Evolutionary conservation across 139 green algal species (phyloP), one percentile per base, ranked within the genome.

Genomic region (Chlorella sp.): DNA sequence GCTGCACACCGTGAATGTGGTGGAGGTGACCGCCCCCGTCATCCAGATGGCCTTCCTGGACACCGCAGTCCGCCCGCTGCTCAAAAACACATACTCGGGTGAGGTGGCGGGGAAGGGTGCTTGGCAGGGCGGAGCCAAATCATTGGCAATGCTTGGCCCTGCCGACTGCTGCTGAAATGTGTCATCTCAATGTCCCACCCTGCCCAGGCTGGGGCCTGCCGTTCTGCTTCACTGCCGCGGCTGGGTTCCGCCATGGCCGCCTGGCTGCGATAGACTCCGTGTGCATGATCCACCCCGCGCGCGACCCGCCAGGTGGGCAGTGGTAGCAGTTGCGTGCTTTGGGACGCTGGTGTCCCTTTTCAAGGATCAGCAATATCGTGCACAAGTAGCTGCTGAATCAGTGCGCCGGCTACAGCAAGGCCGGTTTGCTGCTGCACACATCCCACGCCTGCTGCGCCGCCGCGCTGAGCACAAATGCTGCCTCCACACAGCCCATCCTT

Each of bases 131-230:
- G n/a, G n/a, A n/a, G n/a, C n/a, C n/a, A n/a, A n/a, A n/a, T n/a
- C n/a, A n/a, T n/a, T n/a, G n/a, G n/a, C n/a, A n/a, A n/a, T n/a
- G n/a, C n/a, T n/a, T n/a, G n/a, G n/a, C n/a, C n/a, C n/a, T n/a
- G n/a, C n/a, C n/a, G n/a, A n/a, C n/a, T n/a, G n/a, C n/a, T n/a
- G n/a, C n/a, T n/a, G n/a, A n/a, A n/a, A n/a, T n/a, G n/a, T n/a
- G n/a, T n/a, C n/a, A n/a, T n/a, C n/a, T n/a, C 60, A 32, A 68
- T 20, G 40, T 22, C 8, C 70, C 14, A 36, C 1, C 14, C 43
- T 70, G 76, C 36, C 40, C 77, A 83, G 77, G 77, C 56, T 83
- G 77, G 77, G 77, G 60, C 51, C 77, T 83, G 77, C 77, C 77
- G 28, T 83, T 83, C 60, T 83, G 77, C 60, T 83, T 83, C 77